Evolutionary conservation across 176 grass and related monocot genomes (phyloP).

Genomic region (Musa troglodytarum): DNA sequence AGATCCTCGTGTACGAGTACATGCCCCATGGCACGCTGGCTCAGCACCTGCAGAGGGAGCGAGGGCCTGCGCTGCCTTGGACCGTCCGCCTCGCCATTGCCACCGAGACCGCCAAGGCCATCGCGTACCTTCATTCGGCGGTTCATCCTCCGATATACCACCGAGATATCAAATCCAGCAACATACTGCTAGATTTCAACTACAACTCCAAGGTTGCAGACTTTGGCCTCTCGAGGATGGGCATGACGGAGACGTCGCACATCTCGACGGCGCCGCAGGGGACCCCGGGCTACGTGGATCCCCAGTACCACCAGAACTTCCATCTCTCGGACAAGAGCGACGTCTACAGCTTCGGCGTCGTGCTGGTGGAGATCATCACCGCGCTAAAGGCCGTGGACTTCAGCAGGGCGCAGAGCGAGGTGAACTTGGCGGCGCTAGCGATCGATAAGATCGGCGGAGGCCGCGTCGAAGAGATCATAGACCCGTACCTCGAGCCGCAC

Average conservation of each 20-base stretch:
- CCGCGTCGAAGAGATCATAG: conserved; percentile 12
- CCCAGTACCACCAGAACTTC: conserved; percentile 38
- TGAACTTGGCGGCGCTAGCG: conserved; percentile 19
- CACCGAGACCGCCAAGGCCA: conserved; percentile 51
- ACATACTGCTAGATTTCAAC: conserved; percentile 21
- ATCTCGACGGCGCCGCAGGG: conserved; percentile 59
- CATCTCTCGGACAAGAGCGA: conserved; percentile 21
- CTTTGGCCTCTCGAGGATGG: conserved; percentile 63
- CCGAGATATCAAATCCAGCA: conserved; percentile 17
- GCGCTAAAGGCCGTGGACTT: conserved; percentile 21
- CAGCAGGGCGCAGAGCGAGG: conserved; percentile 15
- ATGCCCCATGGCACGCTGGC: conserved; percentile 30
- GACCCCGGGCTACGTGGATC: conserved; percentile 32
- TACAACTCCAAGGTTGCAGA: conserved; percentile 67
- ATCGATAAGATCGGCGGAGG: conserved; percentile 1
- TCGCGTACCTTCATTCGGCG: conserved; percentile 58
- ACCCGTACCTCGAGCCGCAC: conserved; percentile 4
- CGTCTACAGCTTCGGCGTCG: conserved; percentile 24
- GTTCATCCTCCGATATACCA: conserved; percentile 49
- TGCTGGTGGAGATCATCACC: conserved; percentile 22
- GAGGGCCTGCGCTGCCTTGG: conserved; percentile 43
- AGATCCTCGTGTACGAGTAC: conserved; percentile 25
- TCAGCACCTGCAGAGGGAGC: conserved; percentile 59
- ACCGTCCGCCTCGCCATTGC: conserved; percentile 49
- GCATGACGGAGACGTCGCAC: conserved; percentile 35